phyloP scores from a whole-genome alignment of 2,329 filamentous ascomycete species.

The Diplodia mutila region DNA sequence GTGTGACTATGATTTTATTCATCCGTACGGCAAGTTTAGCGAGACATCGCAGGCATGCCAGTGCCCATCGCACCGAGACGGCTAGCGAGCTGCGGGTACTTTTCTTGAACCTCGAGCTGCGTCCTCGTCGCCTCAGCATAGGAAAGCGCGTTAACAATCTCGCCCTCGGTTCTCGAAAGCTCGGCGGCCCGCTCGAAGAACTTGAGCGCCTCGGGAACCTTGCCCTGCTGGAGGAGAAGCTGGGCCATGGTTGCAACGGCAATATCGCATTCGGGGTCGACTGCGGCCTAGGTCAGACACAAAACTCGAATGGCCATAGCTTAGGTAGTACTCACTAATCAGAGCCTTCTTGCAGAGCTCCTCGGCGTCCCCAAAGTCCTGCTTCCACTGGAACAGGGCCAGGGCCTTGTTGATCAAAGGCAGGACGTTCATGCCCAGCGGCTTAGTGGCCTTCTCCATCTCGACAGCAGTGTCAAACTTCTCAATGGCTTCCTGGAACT shows the following conservation, averaged over 20 bases:
- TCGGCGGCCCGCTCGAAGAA: constrained; percentile 98
- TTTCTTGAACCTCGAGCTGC: constrained; percentile 74
- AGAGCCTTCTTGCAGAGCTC: constrained; percentile 96
- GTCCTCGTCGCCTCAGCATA: constrained; percentile 97
- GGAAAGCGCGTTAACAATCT: constrained; percentile 93
- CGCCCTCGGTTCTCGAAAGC: constrained; percentile 88
- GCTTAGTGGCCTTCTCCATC: constrained; percentile 94
- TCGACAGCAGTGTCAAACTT: constrained; percentile 99
- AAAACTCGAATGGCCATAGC: background rate
- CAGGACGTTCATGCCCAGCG: constrained; percentile 94
- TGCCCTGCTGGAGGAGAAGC: constrained; percentile 94
- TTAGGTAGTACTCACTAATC: constrained; percentile 70
- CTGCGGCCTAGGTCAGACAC: constrained; percentile 39
- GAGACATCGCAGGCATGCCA: constrained; percentile 26
- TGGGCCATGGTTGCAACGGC: constrained; percentile 99
- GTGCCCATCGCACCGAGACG: constrained; percentile 52
- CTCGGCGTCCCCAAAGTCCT: constrained; percentile 92
- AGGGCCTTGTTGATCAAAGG: constrained; percentile 98
- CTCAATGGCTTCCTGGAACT: constrained; percentile 92
- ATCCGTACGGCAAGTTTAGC: background rate
- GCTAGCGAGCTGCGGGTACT: constrained; percentile 56
- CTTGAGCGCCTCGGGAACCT: constrained; percentile 90
- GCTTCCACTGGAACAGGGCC: constrained; percentile 97
- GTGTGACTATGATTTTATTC: constrained; percentile 18
- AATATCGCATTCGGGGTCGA: constrained; percentile 98